A percentile compares a stretch with the other conserved stretches of the same genome.
phyloP scores from a whole-genome alignment of 768 basidiomycete genomes.

The Leccinum longicurvipes region DNA sequence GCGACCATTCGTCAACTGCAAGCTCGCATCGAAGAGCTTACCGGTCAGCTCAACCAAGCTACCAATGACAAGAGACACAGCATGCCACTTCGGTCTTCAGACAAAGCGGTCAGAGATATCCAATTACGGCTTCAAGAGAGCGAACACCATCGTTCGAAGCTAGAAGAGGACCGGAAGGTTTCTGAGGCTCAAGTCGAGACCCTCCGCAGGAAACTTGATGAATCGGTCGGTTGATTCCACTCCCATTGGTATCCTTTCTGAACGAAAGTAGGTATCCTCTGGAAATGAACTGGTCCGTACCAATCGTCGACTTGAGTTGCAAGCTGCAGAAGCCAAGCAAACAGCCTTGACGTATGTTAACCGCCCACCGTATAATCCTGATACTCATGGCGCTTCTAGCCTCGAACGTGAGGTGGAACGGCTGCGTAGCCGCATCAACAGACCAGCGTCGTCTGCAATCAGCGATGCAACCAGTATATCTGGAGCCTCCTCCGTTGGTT shows the following conservation, averaged over 20 bases:
- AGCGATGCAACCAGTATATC: slow-evolving; percentile 21
- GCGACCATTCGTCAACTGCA: slow-evolving; percentile 59
- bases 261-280: slow-evolving; percentile 55
- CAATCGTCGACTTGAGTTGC: slow-evolving; percentile 74
- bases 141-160: slow-evolving; percentile 55
- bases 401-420: slow-evolving; percentile 69
- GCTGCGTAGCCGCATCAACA: slow-evolving; percentile 59
- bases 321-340: slow-evolving; percentile 72
- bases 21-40: slow-evolving; percentile 69
- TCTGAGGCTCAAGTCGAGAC: slow-evolving; percentile 56
- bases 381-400: slow-evolving; percentile 30
- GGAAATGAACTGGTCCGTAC: slow-evolving; percentile 65
- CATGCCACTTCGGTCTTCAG: slow-evolving; percentile 37
- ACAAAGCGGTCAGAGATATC: slow-evolving; percentile 50
- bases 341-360: slow-evolving; percentile 58
- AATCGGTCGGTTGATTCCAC: slow-evolving; percentile 45
- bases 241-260: slow-evolving; percentile 1
- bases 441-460: slow-evolving; percentile 44
- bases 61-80: slow-evolving; percentile 40
- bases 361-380: neutral
- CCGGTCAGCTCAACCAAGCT: slow-evolving; percentile 40
- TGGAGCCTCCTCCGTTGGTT: slow-evolving; percentile 26
- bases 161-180: slow-evolving; percentile 63
- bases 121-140: slow-evolving; percentile 55
- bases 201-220: slow-evolving; percentile 59